Conservation (phyloP, 768 basidiomycete genomes). For the Crepidotus variabilis region DNA sequence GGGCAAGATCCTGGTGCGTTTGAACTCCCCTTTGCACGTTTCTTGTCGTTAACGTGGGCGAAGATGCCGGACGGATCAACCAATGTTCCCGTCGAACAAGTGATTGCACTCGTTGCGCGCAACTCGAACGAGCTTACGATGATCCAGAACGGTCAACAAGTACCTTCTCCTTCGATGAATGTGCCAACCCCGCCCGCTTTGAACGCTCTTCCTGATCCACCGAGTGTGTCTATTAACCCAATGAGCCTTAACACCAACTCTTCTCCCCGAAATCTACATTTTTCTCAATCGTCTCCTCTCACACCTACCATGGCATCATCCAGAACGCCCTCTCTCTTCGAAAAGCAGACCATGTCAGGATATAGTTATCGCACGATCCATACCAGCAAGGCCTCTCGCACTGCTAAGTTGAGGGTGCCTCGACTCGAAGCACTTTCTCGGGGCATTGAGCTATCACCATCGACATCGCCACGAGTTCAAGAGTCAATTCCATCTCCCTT, state of each 20-base stretch:
- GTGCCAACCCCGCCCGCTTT: constrained; percentile 22
- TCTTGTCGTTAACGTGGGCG: background rate
- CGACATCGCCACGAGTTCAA: constrained; percentile 9
- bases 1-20: constrained; percentile 77
- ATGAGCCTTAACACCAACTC: constrained; percentile 2
- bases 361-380: constrained; percentile 21
- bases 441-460: constrained; percentile 3
- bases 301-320: too few species aligned
- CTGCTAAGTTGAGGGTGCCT: background rate
- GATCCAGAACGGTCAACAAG: constrained; percentile 16
- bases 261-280: constrained; percentile 14
- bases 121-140: constrained; percentile 35
- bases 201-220: constrained; percentile 22
- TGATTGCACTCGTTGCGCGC: constrained; percentile 75
- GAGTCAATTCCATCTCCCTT: constrained; percentile 1
- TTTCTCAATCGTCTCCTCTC: background rate
- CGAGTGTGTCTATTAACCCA: constrained; percentile 12
- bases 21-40: background rate
- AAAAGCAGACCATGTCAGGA: constrained; percentile 26
- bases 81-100: constrained; percentile 38
- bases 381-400: constrained; percentile 4
- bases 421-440: constrained; percentile 1
- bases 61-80: constrained; percentile 66
- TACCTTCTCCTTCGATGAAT: constrained; percentile 6
- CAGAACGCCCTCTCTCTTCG: constrained; percentile 25